phyloP scores from a whole-genome alignment of 768 basidiomycete genomes.

The Lactifluus pinguis region DNA sequence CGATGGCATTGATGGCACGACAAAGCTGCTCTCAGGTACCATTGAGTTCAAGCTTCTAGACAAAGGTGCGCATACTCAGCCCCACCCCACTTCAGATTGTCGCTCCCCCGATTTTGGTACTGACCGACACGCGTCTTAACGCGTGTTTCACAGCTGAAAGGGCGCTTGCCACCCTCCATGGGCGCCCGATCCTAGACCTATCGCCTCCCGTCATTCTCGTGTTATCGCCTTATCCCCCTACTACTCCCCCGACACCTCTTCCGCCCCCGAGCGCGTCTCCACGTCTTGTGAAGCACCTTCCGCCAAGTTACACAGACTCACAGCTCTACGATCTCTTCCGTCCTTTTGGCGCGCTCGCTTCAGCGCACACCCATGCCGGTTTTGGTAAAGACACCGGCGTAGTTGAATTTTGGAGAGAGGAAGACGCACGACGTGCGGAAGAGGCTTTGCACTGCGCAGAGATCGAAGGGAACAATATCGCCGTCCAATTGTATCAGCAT shows the following conservation, averaged over 20 bases:
- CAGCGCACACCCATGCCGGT: constrained; percentile 62
- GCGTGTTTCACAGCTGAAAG: constrained; percentile 59
- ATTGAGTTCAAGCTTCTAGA: constrained; percentile 80
- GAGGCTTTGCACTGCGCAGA: constrained; percentile 79
- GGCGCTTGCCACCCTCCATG: constrained; percentile 76
- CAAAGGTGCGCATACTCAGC: constrained; percentile 46
- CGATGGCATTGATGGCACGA: constrained; percentile 46
- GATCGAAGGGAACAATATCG: constrained; percentile 75
- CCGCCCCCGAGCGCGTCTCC: constrained; percentile 72
- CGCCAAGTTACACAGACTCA: constrained; percentile 54
- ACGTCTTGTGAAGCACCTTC: constrained; percentile 79
- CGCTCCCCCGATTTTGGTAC: background rate
- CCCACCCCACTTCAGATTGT: background rate
- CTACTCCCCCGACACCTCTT: constrained; percentile 62
- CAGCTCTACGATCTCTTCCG: constrained; percentile 81
- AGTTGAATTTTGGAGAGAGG: constrained; percentile 83
- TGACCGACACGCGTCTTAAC: constrained; percentile 8
- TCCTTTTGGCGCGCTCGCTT: constrained; percentile 75
- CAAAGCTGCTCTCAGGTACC: constrained; percentile 51
- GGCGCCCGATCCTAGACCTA: constrained; percentile 56
- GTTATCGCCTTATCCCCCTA: constrained; percentile 78
- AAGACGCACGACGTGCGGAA: constrained; percentile 71
- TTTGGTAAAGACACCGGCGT: constrained; percentile 72
- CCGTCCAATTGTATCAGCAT: constrained; percentile 70
- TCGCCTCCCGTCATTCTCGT: constrained; percentile 52